These are phyloP conservation scores for Viola odorata DNA, from an alignment of 345 rosid genomes.

Conservation along the genomic window DNA sequence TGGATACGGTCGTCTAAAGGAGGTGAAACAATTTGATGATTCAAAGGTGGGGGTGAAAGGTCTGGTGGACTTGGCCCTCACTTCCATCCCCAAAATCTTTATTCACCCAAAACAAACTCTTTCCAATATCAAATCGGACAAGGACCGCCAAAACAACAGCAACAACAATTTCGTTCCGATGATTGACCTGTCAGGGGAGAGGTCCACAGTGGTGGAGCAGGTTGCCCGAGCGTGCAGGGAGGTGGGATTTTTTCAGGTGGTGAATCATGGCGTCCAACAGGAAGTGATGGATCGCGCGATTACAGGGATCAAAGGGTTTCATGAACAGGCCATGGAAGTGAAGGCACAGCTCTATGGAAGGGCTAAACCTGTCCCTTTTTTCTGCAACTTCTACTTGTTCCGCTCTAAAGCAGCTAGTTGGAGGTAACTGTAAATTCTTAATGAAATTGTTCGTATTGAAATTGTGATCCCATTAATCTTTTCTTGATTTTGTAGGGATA, in stretches of 20 bases:
- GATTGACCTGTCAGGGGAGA: too few relatives aligned
- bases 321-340: neutral
- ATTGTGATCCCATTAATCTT: neutral
- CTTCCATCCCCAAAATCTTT: neutral
- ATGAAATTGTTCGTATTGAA: neutral
- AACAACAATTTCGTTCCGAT: too few relatives aligned
- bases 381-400: neutral
- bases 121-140: neutral
- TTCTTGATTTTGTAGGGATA: neutral
- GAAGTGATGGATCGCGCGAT: neutral
- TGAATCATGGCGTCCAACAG: neutral
- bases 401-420: neutral
- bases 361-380: neutral
- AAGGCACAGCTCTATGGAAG: neutral
- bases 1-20: neutral
- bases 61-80: neutral
- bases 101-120: neutral
- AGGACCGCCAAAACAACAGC: too few relatives aligned
- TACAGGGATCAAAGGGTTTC: neutral
- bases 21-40: neutral
- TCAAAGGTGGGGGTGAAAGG: neutral
- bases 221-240: neutral
- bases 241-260: neutral
- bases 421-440: neutral
- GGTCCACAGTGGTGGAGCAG: neutral